A percentile compares a stretch with the other conserved stretches of the same genome.
Conservation (phyloP, 768 basidiomycete species). For the Boletus pseudo-olivaceus region DNA sequence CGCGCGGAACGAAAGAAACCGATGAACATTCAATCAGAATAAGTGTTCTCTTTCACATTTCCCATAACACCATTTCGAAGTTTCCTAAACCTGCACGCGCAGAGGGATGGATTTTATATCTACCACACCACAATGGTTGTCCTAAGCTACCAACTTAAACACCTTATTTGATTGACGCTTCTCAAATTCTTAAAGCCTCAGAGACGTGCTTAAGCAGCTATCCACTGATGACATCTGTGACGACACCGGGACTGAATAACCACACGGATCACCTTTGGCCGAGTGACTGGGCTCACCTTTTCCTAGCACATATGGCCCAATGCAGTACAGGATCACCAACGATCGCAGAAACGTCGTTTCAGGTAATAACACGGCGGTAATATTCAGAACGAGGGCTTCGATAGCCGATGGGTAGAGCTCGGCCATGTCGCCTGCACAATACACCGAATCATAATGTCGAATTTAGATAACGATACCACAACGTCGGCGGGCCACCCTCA, state of each 20-base stretch:
- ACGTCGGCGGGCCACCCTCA: background rate
- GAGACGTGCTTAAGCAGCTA: constrained; percentile 9
- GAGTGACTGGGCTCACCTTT: constrained; percentile 2
- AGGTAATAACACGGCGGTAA: constrained; percentile 4
- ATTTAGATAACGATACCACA: background rate
- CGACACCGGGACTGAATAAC: background rate
- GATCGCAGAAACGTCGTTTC: constrained; percentile 10
- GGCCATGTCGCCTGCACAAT: constrained; percentile 8
- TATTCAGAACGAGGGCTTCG: constrained; percentile 11
- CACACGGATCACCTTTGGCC: background rate
- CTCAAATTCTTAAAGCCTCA: background rate
- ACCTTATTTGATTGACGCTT: background rate
- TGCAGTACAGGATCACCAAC: constrained; percentile 13
- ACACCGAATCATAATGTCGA: background rate
- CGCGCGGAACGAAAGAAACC: background rate
- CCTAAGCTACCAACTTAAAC: background rate
- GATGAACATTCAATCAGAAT: background rate
- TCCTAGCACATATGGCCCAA: constrained; percentile 13
- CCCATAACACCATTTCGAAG: background rate
- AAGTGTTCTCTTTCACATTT: background rate
- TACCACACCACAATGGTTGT: background rate
- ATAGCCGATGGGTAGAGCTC: constrained; percentile 14
- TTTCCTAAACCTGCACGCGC: background rate
- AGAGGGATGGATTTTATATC: too few relatives aligned
- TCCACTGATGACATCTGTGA: constrained; percentile 10